A percentile compares a stretch with the other conserved stretches of the same genome.
These are phyloP conservation scores for Boletus rubropictus DNA, from an alignment of 768 basidiomycete genomes.

Conservation along the genomic window DNA sequence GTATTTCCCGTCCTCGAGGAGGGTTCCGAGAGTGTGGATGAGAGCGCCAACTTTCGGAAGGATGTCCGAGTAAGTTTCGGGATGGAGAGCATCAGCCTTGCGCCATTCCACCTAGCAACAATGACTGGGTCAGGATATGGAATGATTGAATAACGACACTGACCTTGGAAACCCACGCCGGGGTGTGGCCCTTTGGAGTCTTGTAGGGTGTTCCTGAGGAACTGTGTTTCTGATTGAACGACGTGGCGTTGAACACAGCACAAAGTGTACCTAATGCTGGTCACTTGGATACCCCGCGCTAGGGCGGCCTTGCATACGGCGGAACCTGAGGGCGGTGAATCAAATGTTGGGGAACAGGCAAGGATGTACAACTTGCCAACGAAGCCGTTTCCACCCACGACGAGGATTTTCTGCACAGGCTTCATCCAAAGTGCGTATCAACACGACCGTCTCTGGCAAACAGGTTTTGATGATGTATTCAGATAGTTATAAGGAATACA, in stretches of 20 bases:
- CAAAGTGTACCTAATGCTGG: slow-evolving; percentile 69
- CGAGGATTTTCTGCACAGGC: slow-evolving; percentile 57
- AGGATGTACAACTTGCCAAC: slow-evolving; percentile 53
- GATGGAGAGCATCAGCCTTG: slow-evolving; percentile 74
- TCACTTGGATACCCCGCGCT: slow-evolving; percentile 77
- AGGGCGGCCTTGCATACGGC: slow-evolving; percentile 89
- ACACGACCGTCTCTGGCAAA: background rate
- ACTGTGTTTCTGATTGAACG: slow-evolving; percentile 36
- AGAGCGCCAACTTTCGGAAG: slow-evolving; percentile 67
- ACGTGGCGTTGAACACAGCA: background rate
- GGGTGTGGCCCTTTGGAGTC: slow-evolving; percentile 86
- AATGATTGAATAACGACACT: slow-evolving; percentile 11
- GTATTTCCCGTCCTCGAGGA: slow-evolving; percentile 77
- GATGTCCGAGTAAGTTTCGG: slow-evolving; percentile 63
- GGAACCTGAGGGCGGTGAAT: slow-evolving; percentile 57
- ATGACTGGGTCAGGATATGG: slow-evolving; percentile 6
- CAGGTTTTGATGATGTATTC: background rate
- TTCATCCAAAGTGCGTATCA: background rate
- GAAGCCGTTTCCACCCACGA: slow-evolving; percentile 98
- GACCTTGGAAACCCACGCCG: slow-evolving; percentile 80
- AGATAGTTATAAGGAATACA: slow-evolving; percentile 1
- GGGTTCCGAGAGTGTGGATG: slow-evolving; percentile 89
- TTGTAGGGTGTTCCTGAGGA: slow-evolving; percentile 81
- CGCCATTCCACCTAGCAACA: slow-evolving; percentile 76
- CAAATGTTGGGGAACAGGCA: background rate